A percentile compares a stretch with the other conserved stretches of the same genome.
Conservation (phyloP, 345 rosid genomes). For the Mangifera indica region DNA sequence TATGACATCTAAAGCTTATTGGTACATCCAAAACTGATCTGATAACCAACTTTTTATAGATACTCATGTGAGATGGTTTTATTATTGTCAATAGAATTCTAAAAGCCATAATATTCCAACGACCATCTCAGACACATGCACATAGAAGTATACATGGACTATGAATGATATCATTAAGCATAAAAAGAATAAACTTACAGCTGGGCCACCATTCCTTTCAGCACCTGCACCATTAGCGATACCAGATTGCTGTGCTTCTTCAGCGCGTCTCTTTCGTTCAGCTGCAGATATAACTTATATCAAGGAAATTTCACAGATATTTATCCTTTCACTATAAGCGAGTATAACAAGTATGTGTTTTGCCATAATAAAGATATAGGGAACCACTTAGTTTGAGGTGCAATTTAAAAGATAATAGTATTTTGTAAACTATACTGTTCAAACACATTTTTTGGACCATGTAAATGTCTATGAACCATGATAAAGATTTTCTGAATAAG, state of each 20-base stretch:
- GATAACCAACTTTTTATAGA: not conserved
- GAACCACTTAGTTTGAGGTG: not conserved
- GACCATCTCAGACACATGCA: not conserved
- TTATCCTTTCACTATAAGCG: not conserved
- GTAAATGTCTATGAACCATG: not conserved
- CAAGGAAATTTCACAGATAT: not conserved
- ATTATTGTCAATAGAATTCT: no score
- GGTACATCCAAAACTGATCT: not conserved
- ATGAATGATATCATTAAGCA: no score
- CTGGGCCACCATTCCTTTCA: conserved; percentile 49
- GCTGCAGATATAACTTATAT: conserved; percentile 42
- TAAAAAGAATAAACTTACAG: conserved; percentile 43
- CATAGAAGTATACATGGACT: no score
- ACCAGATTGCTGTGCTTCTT: conserved; percentile 62
- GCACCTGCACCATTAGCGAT: conserved; percentile 56
- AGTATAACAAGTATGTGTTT: not conserved
- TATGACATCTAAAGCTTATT: not conserved
- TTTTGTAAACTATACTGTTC: not conserved
- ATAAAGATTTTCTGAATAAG: not conserved
- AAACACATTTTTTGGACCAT: not conserved
- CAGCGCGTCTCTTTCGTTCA: conserved; percentile 69
- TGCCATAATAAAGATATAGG: not conserved
- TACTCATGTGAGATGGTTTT: not conserved
- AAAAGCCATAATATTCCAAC: not conserved
- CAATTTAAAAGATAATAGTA: not conserved